These are phyloP conservation scores for Suillus clintonianus DNA, from an alignment of 768 basidiomycete species.

Conservation along the genomic window DNA sequence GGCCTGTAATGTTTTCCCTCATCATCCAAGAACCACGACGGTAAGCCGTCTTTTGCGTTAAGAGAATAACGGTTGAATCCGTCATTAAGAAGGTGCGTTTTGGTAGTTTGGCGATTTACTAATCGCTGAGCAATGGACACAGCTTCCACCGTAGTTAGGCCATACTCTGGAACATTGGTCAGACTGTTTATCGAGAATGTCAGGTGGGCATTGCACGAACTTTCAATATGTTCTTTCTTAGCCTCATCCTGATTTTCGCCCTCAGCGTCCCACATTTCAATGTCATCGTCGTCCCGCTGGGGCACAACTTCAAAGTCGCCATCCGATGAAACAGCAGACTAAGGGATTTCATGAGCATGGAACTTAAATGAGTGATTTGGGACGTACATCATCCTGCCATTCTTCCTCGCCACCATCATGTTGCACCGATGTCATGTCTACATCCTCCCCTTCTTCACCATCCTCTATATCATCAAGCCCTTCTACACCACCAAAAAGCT, in stretches of 20 bases:
- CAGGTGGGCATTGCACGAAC: conserved; percentile 44
- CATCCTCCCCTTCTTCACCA: conserved; percentile 29
- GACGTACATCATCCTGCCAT: conserved; percentile 28
- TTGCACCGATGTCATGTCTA: conserved; percentile 28
- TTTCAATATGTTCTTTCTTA: conserved; percentile 63
- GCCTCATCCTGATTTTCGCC: conserved; percentile 72
- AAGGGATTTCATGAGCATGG: conserved; percentile 10
- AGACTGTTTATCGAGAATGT: conserved; percentile 1
- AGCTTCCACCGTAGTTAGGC: conserved; percentile 85
- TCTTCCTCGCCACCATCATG: conserved; percentile 34
- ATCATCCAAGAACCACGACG: conserved; percentile 97
- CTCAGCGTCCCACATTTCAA: conserved; percentile 79
- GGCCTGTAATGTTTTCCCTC: conserved; percentile 91
- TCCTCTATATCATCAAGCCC: conserved; percentile 45
- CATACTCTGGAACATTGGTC: conserved; percentile 56
- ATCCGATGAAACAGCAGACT: conserved; percentile 27
- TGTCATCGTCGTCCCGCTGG: conserved; percentile 55
- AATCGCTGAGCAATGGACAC: conserved; percentile 89
- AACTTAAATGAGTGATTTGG: background rate
- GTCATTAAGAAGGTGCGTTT: conserved; percentile 87
- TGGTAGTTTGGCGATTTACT: conserved; percentile 88
- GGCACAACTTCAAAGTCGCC: conserved; percentile 79
- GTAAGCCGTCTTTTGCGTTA: conserved; percentile 88
- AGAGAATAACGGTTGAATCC: conserved; percentile 95
- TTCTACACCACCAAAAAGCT: conserved; percentile 72